Percentiles rank a stretch among this genome's conserved stretches.
Conservation (phyloP, 176 grass and related monocot genomes). For the Alopecurus myosuroides region DNA sequence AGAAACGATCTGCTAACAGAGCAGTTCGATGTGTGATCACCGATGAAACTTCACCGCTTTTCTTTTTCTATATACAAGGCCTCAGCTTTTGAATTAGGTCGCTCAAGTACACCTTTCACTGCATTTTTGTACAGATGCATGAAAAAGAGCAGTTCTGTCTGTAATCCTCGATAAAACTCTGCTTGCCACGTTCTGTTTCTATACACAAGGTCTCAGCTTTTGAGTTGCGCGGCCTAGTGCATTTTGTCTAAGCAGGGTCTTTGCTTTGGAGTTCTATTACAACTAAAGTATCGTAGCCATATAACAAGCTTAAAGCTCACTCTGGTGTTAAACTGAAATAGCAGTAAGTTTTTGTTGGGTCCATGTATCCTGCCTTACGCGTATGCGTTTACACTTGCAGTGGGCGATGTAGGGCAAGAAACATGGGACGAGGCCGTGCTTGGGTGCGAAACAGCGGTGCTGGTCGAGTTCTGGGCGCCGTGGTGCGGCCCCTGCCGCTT, state of each 20-base stretch:
- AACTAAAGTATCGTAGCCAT: not conserved
- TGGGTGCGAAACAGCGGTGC: slow-evolving; percentile 21
- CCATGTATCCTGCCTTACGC: not conserved
- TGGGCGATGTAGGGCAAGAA: slow-evolving; percentile 33
- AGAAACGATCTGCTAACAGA: no score
- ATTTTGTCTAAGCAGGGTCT: not conserved
- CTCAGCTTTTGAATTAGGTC: no score
- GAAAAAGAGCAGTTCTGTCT: no score
- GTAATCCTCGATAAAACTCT: no score
- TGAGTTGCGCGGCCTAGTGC: no score
- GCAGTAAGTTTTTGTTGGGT: not conserved
- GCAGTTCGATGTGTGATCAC: no score
- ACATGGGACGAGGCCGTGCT: slow-evolving; percentile 41
- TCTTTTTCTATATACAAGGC: no score
- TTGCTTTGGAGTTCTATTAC: not conserved
- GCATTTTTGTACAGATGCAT: no score
- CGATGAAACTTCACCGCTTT: no score
- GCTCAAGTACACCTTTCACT: not conserved
- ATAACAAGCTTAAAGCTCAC: not conserved
- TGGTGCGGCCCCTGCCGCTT: slow-evolving; percentile 71
- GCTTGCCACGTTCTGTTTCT: no score
- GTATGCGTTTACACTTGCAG: slow-evolving; percentile 7
- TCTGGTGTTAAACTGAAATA: not conserved
- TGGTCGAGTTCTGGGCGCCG: slow-evolving; percentile 68
- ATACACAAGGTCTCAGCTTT: no score